A percentile compares a stretch with the other conserved stretches of the same genome.
phyloP scores from a whole-genome alignment of 2,329 filamentous ascomycete genomes.

The Pyrenochaeta sp. region DNA sequence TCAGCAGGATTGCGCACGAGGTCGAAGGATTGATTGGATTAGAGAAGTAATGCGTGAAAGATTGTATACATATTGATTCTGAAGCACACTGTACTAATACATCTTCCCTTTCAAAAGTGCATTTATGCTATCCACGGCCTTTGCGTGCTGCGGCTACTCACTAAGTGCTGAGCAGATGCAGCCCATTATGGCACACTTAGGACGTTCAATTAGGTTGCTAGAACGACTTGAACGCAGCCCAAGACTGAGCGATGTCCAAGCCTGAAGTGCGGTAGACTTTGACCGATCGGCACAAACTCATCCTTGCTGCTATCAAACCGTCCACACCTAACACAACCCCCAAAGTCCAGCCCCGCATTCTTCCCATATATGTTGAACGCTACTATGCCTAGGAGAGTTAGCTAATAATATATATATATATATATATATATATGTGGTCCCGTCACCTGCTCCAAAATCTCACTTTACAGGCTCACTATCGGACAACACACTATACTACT shows the following conservation, averaged over 20 bases:
- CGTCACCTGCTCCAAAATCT: no score
- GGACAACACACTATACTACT: no score
- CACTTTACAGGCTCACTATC: no score
- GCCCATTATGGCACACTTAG: no score
- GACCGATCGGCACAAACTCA: background rate
- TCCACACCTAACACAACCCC: background rate
- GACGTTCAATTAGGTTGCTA: background rate
- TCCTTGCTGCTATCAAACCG: background rate
- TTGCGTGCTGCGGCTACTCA: no score
- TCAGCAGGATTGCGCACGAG: slow-evolving; percentile 72
- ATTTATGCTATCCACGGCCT: no score
- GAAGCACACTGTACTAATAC: no score
- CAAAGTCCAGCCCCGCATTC: background rate
- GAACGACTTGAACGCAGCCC: background rate
- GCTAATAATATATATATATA: background rate
- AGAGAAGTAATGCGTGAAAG: background rate
- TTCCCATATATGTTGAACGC: background rate
- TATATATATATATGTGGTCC: no score
- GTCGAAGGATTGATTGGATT: slow-evolving; percentile 43
- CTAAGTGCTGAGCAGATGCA: no score
- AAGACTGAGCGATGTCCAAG: background rate
- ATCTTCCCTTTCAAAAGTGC: no score
- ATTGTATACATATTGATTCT: background rate
- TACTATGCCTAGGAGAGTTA: background rate
- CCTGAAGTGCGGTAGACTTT: background rate